Conservation (phyloP, 768 basidiomycete genomes). For the Sarcodon sp. region DNA sequence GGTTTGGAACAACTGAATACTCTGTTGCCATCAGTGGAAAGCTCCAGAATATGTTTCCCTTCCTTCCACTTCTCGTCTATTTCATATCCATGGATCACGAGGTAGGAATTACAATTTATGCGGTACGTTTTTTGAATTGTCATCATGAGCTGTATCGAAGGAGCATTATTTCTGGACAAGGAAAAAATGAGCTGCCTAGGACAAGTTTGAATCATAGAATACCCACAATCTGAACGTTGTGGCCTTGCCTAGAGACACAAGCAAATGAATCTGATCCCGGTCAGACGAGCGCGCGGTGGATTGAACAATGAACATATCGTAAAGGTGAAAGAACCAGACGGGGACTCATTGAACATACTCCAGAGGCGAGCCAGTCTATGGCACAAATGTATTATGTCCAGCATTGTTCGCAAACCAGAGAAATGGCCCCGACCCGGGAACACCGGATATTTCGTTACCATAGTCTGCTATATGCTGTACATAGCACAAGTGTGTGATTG, state of each 20-base stretch:
- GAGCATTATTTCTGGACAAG: conserved; percentile 25
- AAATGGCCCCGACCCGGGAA: not conserved
- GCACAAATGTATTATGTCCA: not conserved
- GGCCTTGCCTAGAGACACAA: conserved; percentile 46
- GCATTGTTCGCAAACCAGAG: not conserved
- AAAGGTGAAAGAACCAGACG: not conserved
- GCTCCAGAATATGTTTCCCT: conserved; percentile 42
- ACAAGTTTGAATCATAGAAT: not conserved
- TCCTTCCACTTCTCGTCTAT: conserved; percentile 52
- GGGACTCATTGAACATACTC: not conserved
- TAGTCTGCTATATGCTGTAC: too few species aligned
- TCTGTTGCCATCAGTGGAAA: too few species aligned
- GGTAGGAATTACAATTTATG: conserved; percentile 31
- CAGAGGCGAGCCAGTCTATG: not conserved
- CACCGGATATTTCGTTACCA: too few species aligned
- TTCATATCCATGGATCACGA: conserved; percentile 48
- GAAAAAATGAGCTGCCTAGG: conserved; percentile 12
- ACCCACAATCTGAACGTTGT: conserved; percentile 41
- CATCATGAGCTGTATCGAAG: conserved; percentile 44
- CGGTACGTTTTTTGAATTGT: conserved; percentile 47
- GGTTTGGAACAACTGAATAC: too few species aligned
- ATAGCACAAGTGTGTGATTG: too few species aligned
- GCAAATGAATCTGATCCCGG: conserved; percentile 17
- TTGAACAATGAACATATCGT: not conserved
- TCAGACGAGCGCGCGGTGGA: not conserved